Evolutionary conservation across 768 basidiomycete genomes (phyloP).

Genomic region (Piloderma croceum): DNA sequence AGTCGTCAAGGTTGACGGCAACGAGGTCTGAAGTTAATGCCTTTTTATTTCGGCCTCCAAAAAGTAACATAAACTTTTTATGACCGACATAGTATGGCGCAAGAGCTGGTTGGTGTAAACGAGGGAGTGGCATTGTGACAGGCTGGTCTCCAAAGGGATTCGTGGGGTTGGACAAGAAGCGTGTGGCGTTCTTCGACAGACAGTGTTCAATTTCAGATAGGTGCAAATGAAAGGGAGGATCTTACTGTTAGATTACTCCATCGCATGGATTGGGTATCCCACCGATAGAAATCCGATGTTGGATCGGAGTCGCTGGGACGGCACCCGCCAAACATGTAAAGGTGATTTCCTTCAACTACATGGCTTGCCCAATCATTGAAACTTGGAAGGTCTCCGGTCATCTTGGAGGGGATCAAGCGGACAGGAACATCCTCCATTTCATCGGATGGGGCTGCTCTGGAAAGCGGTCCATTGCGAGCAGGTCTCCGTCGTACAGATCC

Average conservation of each 20-base stretch:
- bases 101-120: conserved; percentile 13
- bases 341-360: conserved; percentile 7
- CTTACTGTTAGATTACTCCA: conserved; percentile 25
- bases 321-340: conserved; percentile 21
- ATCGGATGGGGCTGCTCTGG: too few relatives aligned
- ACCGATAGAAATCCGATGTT: conserved; percentile 20
- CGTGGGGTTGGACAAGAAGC: not conserved
- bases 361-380: conserved; percentile 18
- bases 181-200: too few relatives aligned
- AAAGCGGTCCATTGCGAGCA: too few relatives aligned
- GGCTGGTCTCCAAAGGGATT: conserved; percentile 14
- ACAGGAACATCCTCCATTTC: too few relatives aligned
- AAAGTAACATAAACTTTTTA: conserved; percentile 21
- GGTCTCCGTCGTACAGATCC: too few relatives aligned
- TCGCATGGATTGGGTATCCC: conserved; percentile 14
- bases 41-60: conserved; percentile 19
- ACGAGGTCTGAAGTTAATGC: conserved; percentile 10
- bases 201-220: too few relatives aligned
- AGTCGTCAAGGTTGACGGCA: conserved; percentile 15
- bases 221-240: not conserved
- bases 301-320: conserved; percentile 9
- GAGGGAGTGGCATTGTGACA: conserved; percentile 10
- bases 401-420: too few relatives aligned
- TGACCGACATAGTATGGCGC: conserved; percentile 15
- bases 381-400: conserved; percentile 16